Evolutionary conservation across 805 yeast species (phyloP).

Genomic region (Lipomyces japonicus): DNA sequence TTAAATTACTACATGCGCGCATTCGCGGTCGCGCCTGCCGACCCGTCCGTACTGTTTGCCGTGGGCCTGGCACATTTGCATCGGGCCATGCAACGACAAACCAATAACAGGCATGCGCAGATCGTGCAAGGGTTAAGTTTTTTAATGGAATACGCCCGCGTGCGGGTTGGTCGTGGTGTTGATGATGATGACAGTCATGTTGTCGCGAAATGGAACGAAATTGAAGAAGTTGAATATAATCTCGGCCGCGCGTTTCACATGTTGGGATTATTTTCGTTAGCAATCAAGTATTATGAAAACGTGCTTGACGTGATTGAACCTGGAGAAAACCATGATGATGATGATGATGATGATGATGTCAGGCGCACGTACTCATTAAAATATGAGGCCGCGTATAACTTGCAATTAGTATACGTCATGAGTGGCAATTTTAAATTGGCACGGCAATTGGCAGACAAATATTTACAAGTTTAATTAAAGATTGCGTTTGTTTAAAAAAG

Average conservation of each 20-base stretch:
- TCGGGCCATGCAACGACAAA: conserved; percentile 85
- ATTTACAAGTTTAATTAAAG: conserved; percentile 47
- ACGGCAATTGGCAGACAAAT: conserved; percentile 57
- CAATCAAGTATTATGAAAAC: conserved; percentile 66
- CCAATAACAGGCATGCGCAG: conserved; percentile 81
- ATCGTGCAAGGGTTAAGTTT: conserved; percentile 81
- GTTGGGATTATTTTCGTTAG: conserved; percentile 70
- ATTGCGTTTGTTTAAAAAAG: no score
- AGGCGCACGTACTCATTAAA: conserved; percentile 51
- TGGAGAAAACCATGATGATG: conserved; percentile 27
- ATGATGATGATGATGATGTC: conserved; percentile 43
- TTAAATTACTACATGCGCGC: conserved; percentile 72
- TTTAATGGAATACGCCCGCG: conserved; percentile 63
- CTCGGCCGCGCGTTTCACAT: conserved; percentile 81
- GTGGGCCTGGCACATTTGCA: conserved; percentile 81
- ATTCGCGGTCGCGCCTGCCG: conserved; percentile 61
- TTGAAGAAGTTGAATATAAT: conserved; percentile 78
- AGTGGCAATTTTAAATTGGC: conserved; percentile 72
- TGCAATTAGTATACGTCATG: conserved; percentile 66
- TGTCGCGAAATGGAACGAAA: conserved; percentile 43
- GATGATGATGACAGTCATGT: no score
- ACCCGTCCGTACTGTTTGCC: conserved; percentile 73
- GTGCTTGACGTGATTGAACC: conserved; percentile 46
- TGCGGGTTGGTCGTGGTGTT: conserved; percentile 43
- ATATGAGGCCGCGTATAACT: conserved; percentile 81